Base-by-base conservation (phyloP, 192 early-diverging fungal species). In the Coemansia sp. region DNA sequence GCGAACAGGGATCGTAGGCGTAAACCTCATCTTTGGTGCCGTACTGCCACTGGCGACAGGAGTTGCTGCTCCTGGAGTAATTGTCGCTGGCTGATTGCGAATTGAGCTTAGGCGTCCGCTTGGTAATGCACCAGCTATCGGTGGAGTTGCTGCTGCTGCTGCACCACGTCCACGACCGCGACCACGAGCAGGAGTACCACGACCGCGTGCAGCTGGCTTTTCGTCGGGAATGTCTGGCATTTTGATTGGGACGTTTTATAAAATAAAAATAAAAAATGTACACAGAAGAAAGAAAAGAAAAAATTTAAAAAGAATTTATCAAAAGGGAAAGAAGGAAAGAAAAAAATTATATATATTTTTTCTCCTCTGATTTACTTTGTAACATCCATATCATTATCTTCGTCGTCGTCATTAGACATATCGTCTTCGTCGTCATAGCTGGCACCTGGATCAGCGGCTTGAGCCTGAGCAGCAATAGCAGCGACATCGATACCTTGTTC, bases 381-480 rank as follows among this genome's bases (percentile, higher is more conserved):
- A 13, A 58, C 32, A 26, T 58, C 30, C 55, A 58, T 61, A 14
- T 40, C 37, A 13, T 39, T 19, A 10, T 61, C 59, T 2, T 61
- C 59, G 35, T 61, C 58, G 3, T 60, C 59, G 35, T 61, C 59
- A 11, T 61, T 17, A 5, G 11, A 28, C 16, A 16, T 16, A 26
- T 26, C 26, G 7, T 35, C 57, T 16, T 59, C 57, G 1, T 59
- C 57, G 4, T 35, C 37, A 13, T 38, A 61, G 35, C 59, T 11
- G 2, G 35, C 37, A 0, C 8, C 21, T 6, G 21, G 37, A 46
- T 76, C 80, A 16, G 67, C 71, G 40, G 74, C 73, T 17, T 78
- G 77, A 10, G 67, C 69, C 47, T 85, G 85, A 14, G 68, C 68
- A 17, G 62, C 42, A 52, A 78, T 63, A 1, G 66, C 63, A 2